Percentiles rank a stretch among this genome's conserved stretches.
These are phyloP conservation scores for Psidium friedrichsthalianum DNA, from an alignment of 345 rosid species.

Conservation along the genomic window DNA sequence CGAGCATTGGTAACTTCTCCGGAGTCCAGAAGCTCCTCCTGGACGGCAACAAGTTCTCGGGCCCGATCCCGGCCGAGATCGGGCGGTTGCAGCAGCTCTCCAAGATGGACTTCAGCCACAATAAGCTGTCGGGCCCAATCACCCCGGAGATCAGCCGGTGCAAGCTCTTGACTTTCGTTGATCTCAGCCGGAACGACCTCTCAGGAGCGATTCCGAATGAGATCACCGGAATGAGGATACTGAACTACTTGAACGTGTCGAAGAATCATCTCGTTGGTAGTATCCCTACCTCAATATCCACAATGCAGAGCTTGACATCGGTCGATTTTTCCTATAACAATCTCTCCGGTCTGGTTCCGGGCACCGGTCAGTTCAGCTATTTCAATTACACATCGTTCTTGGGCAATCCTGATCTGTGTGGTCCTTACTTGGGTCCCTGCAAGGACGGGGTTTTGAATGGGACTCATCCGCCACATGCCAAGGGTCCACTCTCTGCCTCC, in stretches of 20 bases:
- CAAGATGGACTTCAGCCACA: slow-evolving; percentile 39
- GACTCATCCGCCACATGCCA: slow-evolving; percentile 17
- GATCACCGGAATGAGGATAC: slow-evolving; percentile 38
- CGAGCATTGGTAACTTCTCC: slow-evolving; percentile 30
- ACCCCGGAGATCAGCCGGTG: slow-evolving; percentile 38
- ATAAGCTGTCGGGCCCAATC: slow-evolving; percentile 32
- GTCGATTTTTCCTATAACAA: slow-evolving; percentile 48
- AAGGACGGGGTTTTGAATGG: slow-evolving; percentile 22
- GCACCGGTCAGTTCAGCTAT: slow-evolving; percentile 44
- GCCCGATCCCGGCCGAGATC: slow-evolving; percentile 31
- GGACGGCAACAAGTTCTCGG: slow-evolving; percentile 35
- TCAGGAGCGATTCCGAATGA: slow-evolving; percentile 31
- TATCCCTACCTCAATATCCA: slow-evolving; percentile 30
- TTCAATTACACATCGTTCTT: slow-evolving; percentile 42
- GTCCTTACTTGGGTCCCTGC: slow-evolving; percentile 45
- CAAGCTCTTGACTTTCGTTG: slow-evolving; percentile 38
- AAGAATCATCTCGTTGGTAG: slow-evolving; percentile 37
- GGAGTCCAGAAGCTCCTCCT: slow-evolving; percentile 44
- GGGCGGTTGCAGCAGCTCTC: slow-evolving; percentile 44
- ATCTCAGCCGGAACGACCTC: slow-evolving; percentile 37
- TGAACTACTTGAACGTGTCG: slow-evolving; percentile 38
- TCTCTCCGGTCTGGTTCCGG: slow-evolving; percentile 39
- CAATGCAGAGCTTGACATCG: slow-evolving; percentile 49
- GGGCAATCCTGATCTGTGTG: slow-evolving; percentile 40
- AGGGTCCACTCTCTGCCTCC: slow-evolving; percentile 30